Evolutionary conservation across 495 filamentous ascomycete genomes (phyloP), one percentile per base, ranked within the genome.

Genomic region (Jackrogersella minutella): DNA sequence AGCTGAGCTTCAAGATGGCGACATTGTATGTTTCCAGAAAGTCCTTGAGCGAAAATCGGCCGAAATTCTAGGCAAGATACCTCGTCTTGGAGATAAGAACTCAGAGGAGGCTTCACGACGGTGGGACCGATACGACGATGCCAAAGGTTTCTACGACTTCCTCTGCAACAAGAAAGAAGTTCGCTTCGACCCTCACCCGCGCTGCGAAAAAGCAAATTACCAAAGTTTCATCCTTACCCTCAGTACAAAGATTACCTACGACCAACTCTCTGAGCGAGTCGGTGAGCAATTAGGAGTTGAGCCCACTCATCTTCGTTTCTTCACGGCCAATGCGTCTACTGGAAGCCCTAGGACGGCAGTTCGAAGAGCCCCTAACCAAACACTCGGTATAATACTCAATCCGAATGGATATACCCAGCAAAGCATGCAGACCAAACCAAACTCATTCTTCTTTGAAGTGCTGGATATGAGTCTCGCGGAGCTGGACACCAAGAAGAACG

Each of bases 1-100:
- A 53, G 93, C 94, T 2, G 95, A 99, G 75, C 91, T 99, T 39
- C 94, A 97, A 71, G 93, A 98, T 72, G 95, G 95, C 37, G 95
- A 99, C 73, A 97, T 99, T 68, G 86, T 99, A 28, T 97, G 93
- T 66, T 97, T 98, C 79, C 94, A 97, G 76, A 85, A 83, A 58
- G 70, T 81, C 11, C 73, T 87, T 6, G 82, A 84, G 55, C 68
- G 72, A 11, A 85, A 80, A 63, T 73, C 71, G 26, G 75, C 70
- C 19, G 56, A 79, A 22, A 66, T 74, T 9, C 69, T 74, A 8
- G 66, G 64, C 1, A 72, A 72, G 43, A 62, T 75, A 16, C 70
- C 70, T 17, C 71, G 71, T 16, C 39, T 73, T 13, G 68, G 68
- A 46, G 68, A 74, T 7, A 68, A 58, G 58, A 71, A 28, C 33